Base-by-base conservation (phyloP, 2,329 filamentous ascomycete genomes). In the Penicillium sp. region DNA sequence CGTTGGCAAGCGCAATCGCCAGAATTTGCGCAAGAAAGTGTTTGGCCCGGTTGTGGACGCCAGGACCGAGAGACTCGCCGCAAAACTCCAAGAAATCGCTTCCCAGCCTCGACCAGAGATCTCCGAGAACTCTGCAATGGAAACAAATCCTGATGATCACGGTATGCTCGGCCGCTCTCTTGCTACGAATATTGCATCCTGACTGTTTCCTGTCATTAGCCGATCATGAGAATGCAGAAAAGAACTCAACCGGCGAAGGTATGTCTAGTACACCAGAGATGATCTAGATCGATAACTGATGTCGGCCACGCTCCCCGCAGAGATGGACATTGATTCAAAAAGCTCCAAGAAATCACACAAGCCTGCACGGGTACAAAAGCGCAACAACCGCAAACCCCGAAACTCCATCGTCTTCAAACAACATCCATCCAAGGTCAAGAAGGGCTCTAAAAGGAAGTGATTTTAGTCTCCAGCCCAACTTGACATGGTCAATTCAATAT, bases 31-130 rank as follows among this genome's bases (percentile, higher is more conserved):
- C 65, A 73, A 77, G 50, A 80, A 79, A 49, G 83, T 95, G 50
- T 95, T 94, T 66, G 85, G 83, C 1, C 90, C 90, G 11, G 80
- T 81, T 38, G 86, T 90, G 63, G 71, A 75, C 54, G 88, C 84
- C 30, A 79, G 90, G 52, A 82, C 81, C 36, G 82, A 89, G 65
- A 82, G 90, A 50, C 77, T 95, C 23, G 87, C 86, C 26, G 84
- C 85, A 44, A 95, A 92, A 68, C 73, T 95, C 43, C 73, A 89
- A 57, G 87, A 89, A 61, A 64, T 94, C 53, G 84, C 84, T 31
- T 74, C 81, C 40, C 80, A 88, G 59, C 81, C 85, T 43, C 87
- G 84, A 62, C 80, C 84, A 33, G 63, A 65, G 38, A 62, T 70
- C 29, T 70, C 73, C 52, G 68, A 73, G 28, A 68, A 70, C 33